A percentile compares a stretch with the other conserved stretches of the same genome.
Evolutionary conservation across 2,329 filamentous ascomycete species (phyloP).

Genomic region (Penicillium sclerotiorum): DNA sequence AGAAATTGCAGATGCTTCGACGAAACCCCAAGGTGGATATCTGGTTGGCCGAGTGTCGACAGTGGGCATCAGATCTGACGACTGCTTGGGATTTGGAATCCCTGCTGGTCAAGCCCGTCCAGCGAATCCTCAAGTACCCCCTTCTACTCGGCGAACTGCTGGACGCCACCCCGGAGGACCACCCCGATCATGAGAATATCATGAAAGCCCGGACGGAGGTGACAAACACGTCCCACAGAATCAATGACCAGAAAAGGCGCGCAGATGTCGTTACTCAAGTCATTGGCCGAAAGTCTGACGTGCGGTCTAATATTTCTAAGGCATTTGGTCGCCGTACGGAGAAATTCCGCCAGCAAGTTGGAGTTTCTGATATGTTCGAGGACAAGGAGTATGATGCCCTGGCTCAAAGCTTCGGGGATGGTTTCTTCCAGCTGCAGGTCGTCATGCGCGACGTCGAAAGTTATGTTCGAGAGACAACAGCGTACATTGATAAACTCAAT

Average conservation of each 20-base stretch:
- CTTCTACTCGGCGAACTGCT: conserved; percentile 80
- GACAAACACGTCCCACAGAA: conserved; percentile 64
- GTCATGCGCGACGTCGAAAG: conserved; percentile 92
- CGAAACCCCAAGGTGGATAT: conserved; percentile 64
- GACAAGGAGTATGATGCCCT: conserved; percentile 80
- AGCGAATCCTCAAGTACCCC: conserved; percentile 91
- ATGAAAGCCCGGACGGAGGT: conserved; percentile 72
- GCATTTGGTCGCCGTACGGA: conserved; percentile 88
- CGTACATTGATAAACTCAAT: conserved; percentile 79
- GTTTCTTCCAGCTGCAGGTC: conserved; percentile 89
- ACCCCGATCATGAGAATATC: conserved; percentile 77
- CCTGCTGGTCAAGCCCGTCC: conserved; percentile 94
- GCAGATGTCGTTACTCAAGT: conserved; percentile 91
- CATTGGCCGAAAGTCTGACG: conserved; percentile 81
- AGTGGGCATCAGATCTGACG: conserved; percentile 88
- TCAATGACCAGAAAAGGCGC: conserved; percentile 95
- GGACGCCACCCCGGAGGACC: conserved; percentile 75
- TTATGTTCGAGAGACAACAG: conserved; percentile 79
- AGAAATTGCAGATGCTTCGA: conserved; percentile 56
- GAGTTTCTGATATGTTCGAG: conserved; percentile 67
- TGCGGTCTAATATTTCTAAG: conserved; percentile 80
- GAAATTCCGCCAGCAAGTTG: conserved; percentile 74
- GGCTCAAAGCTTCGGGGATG: conserved; percentile 85
- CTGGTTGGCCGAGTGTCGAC: conserved; percentile 92
- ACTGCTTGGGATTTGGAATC: conserved; percentile 94